These are phyloP conservation scores for Hydnomerulius pinastri DNA, from an alignment of 768 basidiomycete genomes.

Conservation along the genomic window DNA sequence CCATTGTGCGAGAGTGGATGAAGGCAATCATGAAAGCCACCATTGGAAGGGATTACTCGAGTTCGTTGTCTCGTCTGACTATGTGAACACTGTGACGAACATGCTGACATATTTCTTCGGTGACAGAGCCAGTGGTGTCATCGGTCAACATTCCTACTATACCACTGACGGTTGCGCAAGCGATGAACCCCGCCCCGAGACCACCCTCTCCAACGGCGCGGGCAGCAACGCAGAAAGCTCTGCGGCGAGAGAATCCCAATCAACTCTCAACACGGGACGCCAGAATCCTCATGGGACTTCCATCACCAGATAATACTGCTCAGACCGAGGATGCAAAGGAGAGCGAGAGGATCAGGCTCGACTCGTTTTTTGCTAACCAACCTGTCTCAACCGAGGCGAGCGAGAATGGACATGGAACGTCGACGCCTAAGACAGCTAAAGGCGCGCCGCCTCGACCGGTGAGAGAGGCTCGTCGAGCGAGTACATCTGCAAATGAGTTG, in stretches of 20 bases:
- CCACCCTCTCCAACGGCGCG: constrained; percentile 91
- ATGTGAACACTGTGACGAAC: background rate
- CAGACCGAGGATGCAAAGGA: constrained; percentile 26
- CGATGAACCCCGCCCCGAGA: constrained; percentile 93
- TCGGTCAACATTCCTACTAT: constrained; percentile 98
- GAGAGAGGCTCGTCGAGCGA: constrained; percentile 57
- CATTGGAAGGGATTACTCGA: constrained; percentile 89
- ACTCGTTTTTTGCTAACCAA: constrained; percentile 57
- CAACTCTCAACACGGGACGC: constrained; percentile 81
- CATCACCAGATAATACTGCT: constrained; percentile 26
- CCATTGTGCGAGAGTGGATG: constrained; percentile 95
- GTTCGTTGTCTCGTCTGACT: constrained; percentile 48
- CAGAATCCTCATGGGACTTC: constrained; percentile 69
- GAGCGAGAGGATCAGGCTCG: constrained; percentile 50
- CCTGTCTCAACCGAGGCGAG: constrained; percentile 21
- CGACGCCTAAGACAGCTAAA: constrained; percentile 15
- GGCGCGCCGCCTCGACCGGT: constrained; percentile 65
- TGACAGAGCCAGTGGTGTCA: constrained; percentile 86
- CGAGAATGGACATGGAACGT: constrained; percentile 17
- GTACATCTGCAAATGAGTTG: constrained; percentile 27
- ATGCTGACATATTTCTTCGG: constrained; percentile 4
- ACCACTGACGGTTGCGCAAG: constrained; percentile 90
- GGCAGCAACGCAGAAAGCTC: constrained; percentile 84
- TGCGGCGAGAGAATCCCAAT: constrained; percentile 82
- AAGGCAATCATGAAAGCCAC: constrained; percentile 99